Percentiles rank a stretch among this genome's conserved stretches.
These are phyloP conservation scores for Ogataea dorogensis DNA, from an alignment of 805 yeast genomes.

Conservation along the genomic window DNA sequence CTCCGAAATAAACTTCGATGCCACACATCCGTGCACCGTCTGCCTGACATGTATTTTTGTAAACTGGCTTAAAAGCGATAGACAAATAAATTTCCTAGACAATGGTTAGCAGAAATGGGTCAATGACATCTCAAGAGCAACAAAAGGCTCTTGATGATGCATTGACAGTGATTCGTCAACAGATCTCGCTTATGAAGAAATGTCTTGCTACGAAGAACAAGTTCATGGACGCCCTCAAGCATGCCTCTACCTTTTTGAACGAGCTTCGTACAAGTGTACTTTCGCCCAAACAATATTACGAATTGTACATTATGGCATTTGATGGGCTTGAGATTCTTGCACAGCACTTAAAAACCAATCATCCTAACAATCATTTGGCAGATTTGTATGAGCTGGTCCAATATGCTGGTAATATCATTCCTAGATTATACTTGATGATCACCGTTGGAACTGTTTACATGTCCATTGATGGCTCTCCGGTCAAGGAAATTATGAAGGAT, in stretches of 20 bases:
- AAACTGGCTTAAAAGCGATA: constrained; percentile 10
- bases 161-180: constrained; percentile 57
- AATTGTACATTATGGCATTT: constrained; percentile 76
- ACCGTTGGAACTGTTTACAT: constrained; percentile 91
- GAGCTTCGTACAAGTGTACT: constrained; percentile 76
- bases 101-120: constrained; percentile 16
- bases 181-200: constrained; percentile 72
- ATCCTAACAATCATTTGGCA: constrained; percentile 70
- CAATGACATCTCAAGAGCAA: constrained; percentile 28
- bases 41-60: neutral
- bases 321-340: constrained; percentile 77
- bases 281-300: constrained; percentile 91
- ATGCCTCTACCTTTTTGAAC: constrained; percentile 75
- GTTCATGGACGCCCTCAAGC: constrained; percentile 84
- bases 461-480: constrained; percentile 74
- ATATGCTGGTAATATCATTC: constrained; percentile 90
- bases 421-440: constrained; percentile 90
- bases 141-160: constrained; percentile 42
- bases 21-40: constrained; percentile 11
- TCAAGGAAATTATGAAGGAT: constrained; percentile 84
- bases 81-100: constrained; percentile 4
- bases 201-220: constrained; percentile 62
- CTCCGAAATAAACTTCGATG: neutral
- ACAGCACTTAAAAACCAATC: constrained; percentile 60
- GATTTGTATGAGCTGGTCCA: constrained; percentile 94